A percentile compares a stretch with the other conserved stretches of the same genome.
phyloP scores from a whole-genome alignment of 768 basidiomycete species.

The Russula sp. region DNA sequence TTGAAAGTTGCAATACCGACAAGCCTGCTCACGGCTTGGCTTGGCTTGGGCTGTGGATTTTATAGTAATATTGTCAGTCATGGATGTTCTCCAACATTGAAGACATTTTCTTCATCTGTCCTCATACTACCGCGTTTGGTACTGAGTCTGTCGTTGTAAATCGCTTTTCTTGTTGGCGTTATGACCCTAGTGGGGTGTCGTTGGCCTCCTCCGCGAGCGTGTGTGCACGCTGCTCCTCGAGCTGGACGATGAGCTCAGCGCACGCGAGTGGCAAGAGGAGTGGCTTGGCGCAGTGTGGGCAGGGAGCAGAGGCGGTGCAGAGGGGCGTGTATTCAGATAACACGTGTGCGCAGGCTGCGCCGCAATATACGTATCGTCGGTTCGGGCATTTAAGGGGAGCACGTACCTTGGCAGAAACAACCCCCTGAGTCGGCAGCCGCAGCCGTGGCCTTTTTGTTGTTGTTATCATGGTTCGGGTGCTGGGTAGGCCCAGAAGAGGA shows the following conservation, averaged over 20 bases:
- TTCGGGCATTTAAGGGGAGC: neutral
- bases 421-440: neutral
- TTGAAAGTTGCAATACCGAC: too few species aligned
- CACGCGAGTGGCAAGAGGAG: conserved; percentile 5
- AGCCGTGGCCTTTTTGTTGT: neutral
- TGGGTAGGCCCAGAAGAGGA: neutral
- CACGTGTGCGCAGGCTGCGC: conserved; percentile 19
- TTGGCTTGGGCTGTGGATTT: too few species aligned
- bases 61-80: too few species aligned
- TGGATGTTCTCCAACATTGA: too few species aligned
- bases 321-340: conserved; percentile 21
- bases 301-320: conserved; percentile 13
- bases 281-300: conserved; percentile 12
- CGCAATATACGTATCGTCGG: neutral
- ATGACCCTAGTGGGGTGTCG: too few species aligned
- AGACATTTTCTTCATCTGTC: too few species aligned
- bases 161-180: too few species aligned
- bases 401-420: conserved; percentile 24
- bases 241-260: conserved; percentile 10
- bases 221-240: conserved; percentile 2
- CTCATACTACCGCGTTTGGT: too few species aligned
- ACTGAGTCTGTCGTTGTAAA: too few species aligned
- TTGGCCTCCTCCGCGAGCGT: conserved; percentile 10
- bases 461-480: neutral
- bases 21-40: too few species aligned